Conservation (phyloP, 108 stramenopile genomes). For the Cyclostephanos tholiformis region DNA sequence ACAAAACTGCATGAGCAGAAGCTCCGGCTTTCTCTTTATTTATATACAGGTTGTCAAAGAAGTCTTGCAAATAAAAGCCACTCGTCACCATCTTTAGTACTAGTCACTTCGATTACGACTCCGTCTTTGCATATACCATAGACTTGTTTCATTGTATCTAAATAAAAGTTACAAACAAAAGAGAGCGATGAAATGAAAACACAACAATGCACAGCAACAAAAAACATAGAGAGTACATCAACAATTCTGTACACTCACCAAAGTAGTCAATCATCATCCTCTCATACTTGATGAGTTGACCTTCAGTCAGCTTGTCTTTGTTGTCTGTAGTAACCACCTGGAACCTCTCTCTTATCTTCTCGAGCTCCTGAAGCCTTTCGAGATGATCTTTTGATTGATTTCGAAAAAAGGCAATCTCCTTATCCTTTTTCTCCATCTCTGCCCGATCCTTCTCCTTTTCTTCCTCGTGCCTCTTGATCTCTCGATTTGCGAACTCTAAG, state of each 20-base stretch:
- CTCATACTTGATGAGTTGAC: not conserved
- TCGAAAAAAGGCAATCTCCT: not conserved
- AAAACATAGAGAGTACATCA: too few relatives aligned
- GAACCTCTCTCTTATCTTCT: conserved; percentile 1
- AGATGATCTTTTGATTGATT: conserved; percentile 2
- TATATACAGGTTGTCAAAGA: conserved; percentile 12
- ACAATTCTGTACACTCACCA: not conserved
- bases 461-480: not conserved
- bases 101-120: not conserved
- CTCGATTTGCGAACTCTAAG: not conserved
- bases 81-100: not conserved
- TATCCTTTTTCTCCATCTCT: not conserved
- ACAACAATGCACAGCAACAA: too few relatives aligned
- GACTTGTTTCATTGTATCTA: not conserved
- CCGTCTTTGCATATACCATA: not conserved
- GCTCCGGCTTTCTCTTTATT: not conserved
- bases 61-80: conserved; percentile 17
- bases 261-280: conserved; percentile 4
- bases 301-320: not conserved
- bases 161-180: not conserved
- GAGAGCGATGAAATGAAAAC: not conserved
- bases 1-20: conserved; percentile 12
- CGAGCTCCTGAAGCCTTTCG: not conserved
- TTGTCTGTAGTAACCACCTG: not conserved
- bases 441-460: not conserved